Conservation (phyloP, 495 filamentous ascomycete species). For the Penicillium salamii region DNA sequence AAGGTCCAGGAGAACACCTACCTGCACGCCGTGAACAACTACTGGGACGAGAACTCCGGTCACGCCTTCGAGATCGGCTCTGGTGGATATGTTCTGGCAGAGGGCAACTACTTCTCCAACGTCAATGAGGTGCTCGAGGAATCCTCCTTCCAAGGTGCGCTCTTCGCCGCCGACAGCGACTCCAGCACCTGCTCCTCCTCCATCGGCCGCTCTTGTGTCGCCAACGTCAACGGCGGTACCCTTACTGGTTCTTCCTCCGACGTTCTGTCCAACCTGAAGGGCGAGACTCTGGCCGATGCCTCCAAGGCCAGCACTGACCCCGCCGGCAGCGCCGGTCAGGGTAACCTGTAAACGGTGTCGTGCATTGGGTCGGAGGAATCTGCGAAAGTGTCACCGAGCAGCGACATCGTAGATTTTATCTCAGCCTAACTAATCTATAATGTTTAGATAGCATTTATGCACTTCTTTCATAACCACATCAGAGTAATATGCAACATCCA, state of each 20-base stretch:
- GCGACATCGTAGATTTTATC: too few species aligned
- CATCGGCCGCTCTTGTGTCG: conserved; percentile 7
- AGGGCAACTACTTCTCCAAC: conserved; percentile 9
- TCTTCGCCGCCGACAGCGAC: conserved; percentile 1
- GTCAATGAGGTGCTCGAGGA: neutral
- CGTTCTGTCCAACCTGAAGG: conserved; percentile 3
- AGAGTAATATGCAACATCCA: too few species aligned
- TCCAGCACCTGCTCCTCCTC: neutral
- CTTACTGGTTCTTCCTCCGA: neutral
- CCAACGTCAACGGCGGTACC: conserved; percentile 1
- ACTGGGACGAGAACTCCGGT: conserved; percentile 51
- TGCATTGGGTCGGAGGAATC: neutral
- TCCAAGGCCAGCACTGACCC: conserved; percentile 5
- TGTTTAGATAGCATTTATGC: too few species aligned
- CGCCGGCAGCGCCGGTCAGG: conserved; percentile 8
- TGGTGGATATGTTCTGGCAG: conserved; percentile 4
- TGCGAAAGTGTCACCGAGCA: too few species aligned
- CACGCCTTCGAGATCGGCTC: conserved; percentile 31
- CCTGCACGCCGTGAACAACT: conserved; percentile 55
- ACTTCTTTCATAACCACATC: too few species aligned
- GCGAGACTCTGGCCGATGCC: conserved; percentile 3
- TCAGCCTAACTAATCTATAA: too few species aligned
- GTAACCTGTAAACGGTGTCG: conserved; percentile 5
- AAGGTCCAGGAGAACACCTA: conserved; percentile 44
- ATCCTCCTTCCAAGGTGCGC: neutral